Base-by-base conservation (phyloP, 768 basidiomycete genomes). In the Cyclocybe cylindracea region DNA sequence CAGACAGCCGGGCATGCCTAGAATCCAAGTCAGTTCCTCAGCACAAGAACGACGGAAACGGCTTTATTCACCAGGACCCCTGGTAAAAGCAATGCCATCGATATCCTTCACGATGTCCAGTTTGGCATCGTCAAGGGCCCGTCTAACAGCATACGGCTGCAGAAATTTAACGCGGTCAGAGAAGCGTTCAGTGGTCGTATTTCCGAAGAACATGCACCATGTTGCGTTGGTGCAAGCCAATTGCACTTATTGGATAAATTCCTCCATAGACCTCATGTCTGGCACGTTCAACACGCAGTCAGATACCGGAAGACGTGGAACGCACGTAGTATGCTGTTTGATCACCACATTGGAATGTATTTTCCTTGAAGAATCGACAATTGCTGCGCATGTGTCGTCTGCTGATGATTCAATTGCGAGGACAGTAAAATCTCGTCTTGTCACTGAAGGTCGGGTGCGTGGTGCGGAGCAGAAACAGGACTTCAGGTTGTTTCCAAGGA, bases 361-460 rank as follows among this genome's bases (percentile, higher is more conserved):
- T 62, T 75, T 62, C 14, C 83, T 79, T 7, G 80, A 72, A 1
- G 87, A 89, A 14, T 82, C 80, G 34, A 99, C 88, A 44, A 98
- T 77, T 0, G 95, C 89, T 11, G 87, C 92, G 60, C 94, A 96
- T 1, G 94, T 91, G 64, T 98, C 97, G 67, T 99, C 96, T 10
- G 94, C 93, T 10, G 92, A 94, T 1, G 87, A 86, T 68, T 97
- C 94, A 35, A 96, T 61, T 7, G 83, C 88, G 7, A 91, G 78
- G 10, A 91, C 84, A 1, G 82, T 88, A 61, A 90, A 84, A 18
- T 46, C 46, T 32, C 68, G 67, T 24, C 24, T 24, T 29, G 44
- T 37, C 33, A 35, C 24, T 32, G 44, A 29, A 38, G 40, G 10
- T 48, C 42, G 39, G 31, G 53, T 3, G 5, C 5, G 24, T 24